Evolutionary conservation across 2,329 filamentous ascomycete genomes (phyloP), one percentile per base, ranked within the genome.

Genomic region (Sclerotinia spermophila): DNA sequence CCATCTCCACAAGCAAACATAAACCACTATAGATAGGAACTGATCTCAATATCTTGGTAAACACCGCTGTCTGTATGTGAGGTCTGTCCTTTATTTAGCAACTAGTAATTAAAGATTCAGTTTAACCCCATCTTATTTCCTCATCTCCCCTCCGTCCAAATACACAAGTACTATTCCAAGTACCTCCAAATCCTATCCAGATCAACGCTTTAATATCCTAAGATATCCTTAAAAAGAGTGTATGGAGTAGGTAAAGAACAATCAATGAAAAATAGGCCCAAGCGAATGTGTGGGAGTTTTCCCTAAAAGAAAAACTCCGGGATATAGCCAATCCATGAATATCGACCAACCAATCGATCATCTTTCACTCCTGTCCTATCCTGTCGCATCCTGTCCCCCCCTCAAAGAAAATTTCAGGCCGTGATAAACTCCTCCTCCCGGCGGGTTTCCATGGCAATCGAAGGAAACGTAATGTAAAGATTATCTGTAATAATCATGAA

Each of bases 401-500:
- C 24, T 11, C 6, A 2, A 30, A 45, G 7, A 33, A 58, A 44
- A 58, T 60, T 27, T 30, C 53, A 60, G 66, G 40, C 66, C 66
- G 66, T 68, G 21, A 60, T 68, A 60, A 53, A 68, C 66, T 68
- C 65, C 65, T 68, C 66, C 53, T 35, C 61, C 61, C 21, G 7
- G 30, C 21, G 30, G 13, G 27, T 59, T 45, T 45, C 53, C 66
- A 30, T 68, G 33, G 60, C 38, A 48, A 40, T 38, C 38, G 7
- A 68, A 64, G 27, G 44, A 51, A 33, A 48, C 44, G 40, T 45
- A 60, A 60, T 45, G 55, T 68, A 60, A 35, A 64, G 66, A 68
- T 68, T 68, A 60, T 68, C 8, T 60, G 66, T 27, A 60, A 68
- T 60, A 68, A 68, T 68, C 66, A 17, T 67, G 27, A 69, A 69